Evolutionary conservation across 1,284 basidiomycete species (phyloP).

Genomic region (Meira miltonrushii): DNA sequence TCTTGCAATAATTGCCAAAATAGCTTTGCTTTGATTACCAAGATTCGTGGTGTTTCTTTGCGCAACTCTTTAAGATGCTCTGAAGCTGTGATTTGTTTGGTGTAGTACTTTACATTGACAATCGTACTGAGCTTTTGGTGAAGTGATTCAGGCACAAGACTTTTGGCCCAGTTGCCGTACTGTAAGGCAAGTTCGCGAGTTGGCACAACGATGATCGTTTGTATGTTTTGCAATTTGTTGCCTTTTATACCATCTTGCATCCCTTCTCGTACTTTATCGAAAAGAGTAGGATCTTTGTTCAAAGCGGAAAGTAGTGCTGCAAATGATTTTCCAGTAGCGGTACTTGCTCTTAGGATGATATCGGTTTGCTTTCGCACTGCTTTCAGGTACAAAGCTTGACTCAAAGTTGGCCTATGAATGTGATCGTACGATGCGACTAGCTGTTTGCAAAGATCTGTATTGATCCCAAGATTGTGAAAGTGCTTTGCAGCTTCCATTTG

Average conservation of each 20-base stretch:
- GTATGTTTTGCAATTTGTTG: conserved; percentile 22
- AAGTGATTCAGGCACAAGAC: conserved; percentile 26
- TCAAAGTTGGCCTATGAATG: conserved; percentile 35
- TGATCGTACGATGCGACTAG: conserved; percentile 27
- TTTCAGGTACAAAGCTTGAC: conserved; percentile 40
- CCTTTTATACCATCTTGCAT: too few relatives aligned
- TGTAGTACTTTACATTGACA: conserved; percentile 37
- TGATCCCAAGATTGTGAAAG: conserved; percentile 9
- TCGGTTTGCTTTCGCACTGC: conserved; percentile 36
- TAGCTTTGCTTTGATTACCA: conserved; percentile 45
- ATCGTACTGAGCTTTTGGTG: conserved; percentile 33
- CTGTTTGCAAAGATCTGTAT: conserved; percentile 15
- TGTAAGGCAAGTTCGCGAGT: conserved; percentile 48
- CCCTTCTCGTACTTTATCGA: conserved; percentile 19
- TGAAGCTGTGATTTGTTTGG: conserved; percentile 17
- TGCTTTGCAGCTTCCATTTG: not conserved
- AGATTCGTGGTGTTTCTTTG: conserved; percentile 34
- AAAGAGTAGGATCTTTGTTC: conserved; percentile 39
- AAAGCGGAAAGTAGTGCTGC: conserved; percentile 43
- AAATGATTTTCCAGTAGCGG: conserved; percentile 49
- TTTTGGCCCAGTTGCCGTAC: conserved; percentile 39
- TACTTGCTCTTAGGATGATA: conserved; percentile 45
- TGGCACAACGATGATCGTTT: conserved; percentile 44
- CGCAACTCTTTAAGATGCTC: conserved; percentile 31
- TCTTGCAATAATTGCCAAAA: conserved; percentile 37